Evolutionary conservation across 208 protist species (phyloP).

Genomic region (Balamuthia mandrillaris): DNA sequence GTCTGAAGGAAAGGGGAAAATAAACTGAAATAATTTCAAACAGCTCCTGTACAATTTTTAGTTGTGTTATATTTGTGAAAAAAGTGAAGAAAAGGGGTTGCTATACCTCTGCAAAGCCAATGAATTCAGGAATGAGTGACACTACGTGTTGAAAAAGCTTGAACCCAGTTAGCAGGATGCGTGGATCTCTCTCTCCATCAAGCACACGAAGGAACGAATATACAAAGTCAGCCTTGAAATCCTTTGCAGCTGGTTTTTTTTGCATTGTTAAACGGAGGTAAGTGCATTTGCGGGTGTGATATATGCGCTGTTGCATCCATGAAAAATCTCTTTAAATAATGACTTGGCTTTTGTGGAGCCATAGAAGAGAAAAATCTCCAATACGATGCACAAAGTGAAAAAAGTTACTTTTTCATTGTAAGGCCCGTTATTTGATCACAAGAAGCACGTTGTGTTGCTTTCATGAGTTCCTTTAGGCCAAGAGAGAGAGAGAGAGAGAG

Average conservation of each 20-base stretch:
- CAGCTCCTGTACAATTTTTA: constrained; percentile 12
- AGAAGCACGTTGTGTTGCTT: too few species aligned
- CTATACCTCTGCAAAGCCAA: constrained; percentile 38
- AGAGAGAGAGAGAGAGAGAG: neutral
- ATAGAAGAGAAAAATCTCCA: too few species aligned
- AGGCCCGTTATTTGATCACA: too few species aligned
- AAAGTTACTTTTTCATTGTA: too few species aligned
- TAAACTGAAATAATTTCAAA: constrained; percentile 57
- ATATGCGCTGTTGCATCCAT: too few species aligned
- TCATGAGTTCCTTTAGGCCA: too few species aligned
- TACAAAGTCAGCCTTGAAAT: constrained; percentile 54
- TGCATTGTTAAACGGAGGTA: too few species aligned
- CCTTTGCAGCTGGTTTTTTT: constrained; percentile 30
- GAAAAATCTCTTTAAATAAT: too few species aligned
- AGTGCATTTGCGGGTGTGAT: too few species aligned
- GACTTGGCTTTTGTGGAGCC: too few species aligned
- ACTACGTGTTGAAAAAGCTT: constrained; percentile 38
- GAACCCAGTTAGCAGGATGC: constrained; percentile 51
- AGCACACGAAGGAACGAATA: constrained; percentile 51
- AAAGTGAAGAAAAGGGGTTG: neutral
- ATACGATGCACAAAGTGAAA: too few species aligned
- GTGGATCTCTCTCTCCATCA: constrained; percentile 57
- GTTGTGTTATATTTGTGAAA: neutral
- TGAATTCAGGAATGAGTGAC: constrained; percentile 42
- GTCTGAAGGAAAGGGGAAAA: constrained; percentile 58